Conservation (phyloP, 768 basidiomycete genomes). For the Rhodotorula kratochvilovae region DNA sequence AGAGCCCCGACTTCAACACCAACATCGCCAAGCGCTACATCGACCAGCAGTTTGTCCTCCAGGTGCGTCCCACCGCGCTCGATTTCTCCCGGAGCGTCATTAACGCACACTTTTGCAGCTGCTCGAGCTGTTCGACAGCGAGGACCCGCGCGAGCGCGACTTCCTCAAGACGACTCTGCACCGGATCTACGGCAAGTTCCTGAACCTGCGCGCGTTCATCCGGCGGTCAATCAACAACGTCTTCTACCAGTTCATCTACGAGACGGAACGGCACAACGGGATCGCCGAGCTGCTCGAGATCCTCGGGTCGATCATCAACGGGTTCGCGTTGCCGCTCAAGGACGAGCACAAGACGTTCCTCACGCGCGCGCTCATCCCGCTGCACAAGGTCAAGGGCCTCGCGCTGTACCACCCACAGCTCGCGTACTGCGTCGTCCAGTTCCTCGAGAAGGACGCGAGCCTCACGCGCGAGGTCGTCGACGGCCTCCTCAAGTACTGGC, state of each 20-base stretch:
- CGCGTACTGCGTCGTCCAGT: conserved; percentile 98
- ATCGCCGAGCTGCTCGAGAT: conserved; percentile 98
- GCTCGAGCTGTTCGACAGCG: conserved; percentile 95
- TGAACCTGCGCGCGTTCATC: conserved; percentile 96
- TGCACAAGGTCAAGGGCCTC: conserved; percentile 95
- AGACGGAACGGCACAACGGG: conserved; percentile 97
- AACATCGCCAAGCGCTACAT: conserved; percentile 96
- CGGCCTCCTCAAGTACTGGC: conserved; percentile 96
- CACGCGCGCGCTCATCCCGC: conserved; percentile 82
- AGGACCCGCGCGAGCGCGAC: conserved; percentile 97
- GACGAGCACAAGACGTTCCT: conserved; percentile 99
- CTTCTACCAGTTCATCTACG: conserved; percentile 98
- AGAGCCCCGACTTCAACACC: conserved; percentile 95
- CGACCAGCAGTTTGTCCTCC: conserved; percentile 90
- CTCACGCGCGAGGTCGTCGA: conserved; percentile 93
- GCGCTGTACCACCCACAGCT: conserved; percentile 98
- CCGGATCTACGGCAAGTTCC: conserved; percentile 98
- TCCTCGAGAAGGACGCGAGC: conserved; percentile 88
- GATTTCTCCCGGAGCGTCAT: too few species aligned
- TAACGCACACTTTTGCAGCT: too few species aligned
- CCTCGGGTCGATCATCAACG: conserved; percentile 98
- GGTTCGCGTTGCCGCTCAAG: conserved; percentile 94
- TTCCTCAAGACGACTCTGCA: conserved; percentile 99
- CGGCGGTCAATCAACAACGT: conserved; percentile 99
- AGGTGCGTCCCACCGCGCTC: conserved; percentile 43